Base-by-base conservation (phyloP, 2,329 filamentous ascomycete species). In the Talaromyces sp. region DNA sequence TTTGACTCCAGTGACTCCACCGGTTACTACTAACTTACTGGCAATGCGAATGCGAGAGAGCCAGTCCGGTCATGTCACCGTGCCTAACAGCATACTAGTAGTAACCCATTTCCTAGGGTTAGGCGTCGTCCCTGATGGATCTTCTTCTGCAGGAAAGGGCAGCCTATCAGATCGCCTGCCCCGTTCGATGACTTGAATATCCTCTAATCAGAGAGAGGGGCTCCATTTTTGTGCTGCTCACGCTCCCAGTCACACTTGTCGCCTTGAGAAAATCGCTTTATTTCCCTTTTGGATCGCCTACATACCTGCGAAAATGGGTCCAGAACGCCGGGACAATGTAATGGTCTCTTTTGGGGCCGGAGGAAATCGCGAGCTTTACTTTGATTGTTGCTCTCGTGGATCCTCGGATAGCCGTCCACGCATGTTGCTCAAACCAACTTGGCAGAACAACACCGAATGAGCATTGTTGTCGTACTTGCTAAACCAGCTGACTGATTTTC, bases 91-190 rank as follows among this genome's bases (percentile, higher is more conserved):
- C 14, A n/a, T n/a, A n/a, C 17, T 17, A 38, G 6, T 29, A 29
- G 6, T 29, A n/a, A n/a, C 35, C 27, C 5, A 52, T 29, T 29
- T 27, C 29, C 12, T 11, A 52, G 24, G 24, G 27, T 52, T 21
- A 41, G 17, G 35, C 43, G n/a, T 19, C 19, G 43, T 24, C 43
- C 54, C 54, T 17, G 58, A 60, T 60, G 54, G 58, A 60, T 57
- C 59, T 57, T 51, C 32, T 54, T 29, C 54, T 54, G 54, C 35
- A 60, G 10, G 46, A 56, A 43, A 60, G 35, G 59, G 59, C 59
- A 60, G 59, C 59, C 59, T 57, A 60, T 60, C 59, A 60, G 59
- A 35, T 21, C 55, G 46, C 6, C 41, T 29, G 19, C 26, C 27
- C 11, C 43, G 21, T 35, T 32, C 43, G 14, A 57, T 35, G 55